Evolutionary conservation across 352 stramenopile genomes (phyloP), one percentile per base, ranked within the genome.

Genomic region (Phytophthora syringae): DNA sequence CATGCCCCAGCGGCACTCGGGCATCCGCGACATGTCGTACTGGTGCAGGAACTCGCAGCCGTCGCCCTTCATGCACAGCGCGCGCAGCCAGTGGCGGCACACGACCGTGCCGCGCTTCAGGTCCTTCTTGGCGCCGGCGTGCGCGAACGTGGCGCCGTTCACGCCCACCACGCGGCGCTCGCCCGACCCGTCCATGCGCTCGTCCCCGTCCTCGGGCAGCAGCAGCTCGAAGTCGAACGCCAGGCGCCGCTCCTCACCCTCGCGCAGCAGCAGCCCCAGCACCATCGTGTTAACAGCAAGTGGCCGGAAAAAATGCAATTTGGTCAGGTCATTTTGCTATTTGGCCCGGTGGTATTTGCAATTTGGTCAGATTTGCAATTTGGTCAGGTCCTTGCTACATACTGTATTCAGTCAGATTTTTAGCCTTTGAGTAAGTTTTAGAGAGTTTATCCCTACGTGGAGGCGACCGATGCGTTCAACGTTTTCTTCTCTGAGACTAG

Each of bases 1-100:
- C 80, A 98, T 98, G 18, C 96, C 97, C 88, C 97, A 98, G 36
- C 96, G 89, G 74, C 97, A 99, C 45, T 99, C 85, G 11, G 97
- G 97, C 97, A 99, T 99, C 71, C 98, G 98, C 30, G 80, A 91
- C 73, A 98, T 93, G 79, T 99, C 95, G 70, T 98, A 98, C 73
- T 82, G 70, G 69, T 99, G 96, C 51, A 99, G 70, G 67, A 99
- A 99, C 79, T 99, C 96, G 72, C 96, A 99, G 54, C 95, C 96
- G 64, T 98, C 92, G 30, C 97, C 97, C 64, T 99, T 99, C 96
- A 99, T 99, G 74, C 97, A 99, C 28, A 99, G 82, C 67, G 97
- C 96, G 58, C 94, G 90, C 49, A 99, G 85, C 96, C 97, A 99
- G 73, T 99, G 97, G 60, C 96, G 93, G 75, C 97, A 99, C 25